Base-by-base conservation (phyloP, 129 eudicot genomes). In the Arctium lappa region DNA sequence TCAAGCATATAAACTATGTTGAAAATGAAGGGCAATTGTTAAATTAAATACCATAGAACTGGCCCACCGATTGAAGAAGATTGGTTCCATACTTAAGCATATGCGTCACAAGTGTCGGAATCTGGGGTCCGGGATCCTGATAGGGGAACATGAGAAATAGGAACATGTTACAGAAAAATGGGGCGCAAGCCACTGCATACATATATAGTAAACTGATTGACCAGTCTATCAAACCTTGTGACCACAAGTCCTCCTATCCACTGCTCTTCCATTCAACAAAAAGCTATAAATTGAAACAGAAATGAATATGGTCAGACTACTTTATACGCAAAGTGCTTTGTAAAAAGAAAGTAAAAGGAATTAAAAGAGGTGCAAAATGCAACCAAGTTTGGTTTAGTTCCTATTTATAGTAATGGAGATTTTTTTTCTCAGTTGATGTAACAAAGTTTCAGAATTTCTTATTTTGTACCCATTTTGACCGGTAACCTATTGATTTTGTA, bases 41-140 rank as follows among this genome's bases (percentile, higher is more conserved):
- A 27, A 65, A 62, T 56, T 70, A 85, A 46, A 77, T 89, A 94
- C 98, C 98, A 77, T 84, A 83, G 80, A 94, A 94, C 37, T 92
- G 91, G 65, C 98, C 98, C 81, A 92, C 88, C 73, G 88, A 96
- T 87, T 94, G 98, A 82, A 94, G 96, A 65, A 94, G 92, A 88
- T 92, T 92, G 8, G 94, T 79, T 84, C 98, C 98, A 80, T 82
- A 84, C 80, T 88, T 88, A 33, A 92, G 91, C 87, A 88, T 33
- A 38, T 77, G 81, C 27, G 86, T 86, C 33, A 94, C 88, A 22
- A 1, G 36, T 66, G 96, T 92, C 72, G 98, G 98, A 80, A 78
- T 62, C 78, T 94, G 98, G 5, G 97, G 94, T 74, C 98, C 97
- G 30, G 86, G 85, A 81, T 94, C 96, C 97, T 94, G 85, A 37